Base-by-base conservation (phyloP, 768 basidiomycete genomes). In the Termitomyces sp. region DNA sequence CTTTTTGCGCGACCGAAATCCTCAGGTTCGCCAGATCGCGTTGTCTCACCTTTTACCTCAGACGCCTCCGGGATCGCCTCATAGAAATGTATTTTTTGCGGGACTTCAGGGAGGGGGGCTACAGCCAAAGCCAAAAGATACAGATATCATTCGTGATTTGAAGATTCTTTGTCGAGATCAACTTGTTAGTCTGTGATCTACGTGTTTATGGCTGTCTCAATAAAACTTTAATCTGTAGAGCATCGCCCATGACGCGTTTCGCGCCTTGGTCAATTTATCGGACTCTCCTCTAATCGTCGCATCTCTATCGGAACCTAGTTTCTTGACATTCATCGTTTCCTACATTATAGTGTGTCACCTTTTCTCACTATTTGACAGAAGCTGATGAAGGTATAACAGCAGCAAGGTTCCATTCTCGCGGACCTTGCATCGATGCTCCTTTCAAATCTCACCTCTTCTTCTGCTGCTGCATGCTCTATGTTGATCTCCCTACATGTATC, bases 371-470 rank as follows among this genome's bases (percentile, higher is more conserved):
- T 38, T 40, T 10, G 24, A 42, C 18, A 52, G 26, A 46, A 40
- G 26, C 48, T 64, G n/a, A 64, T 35, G 16, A 48, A 46, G n/a
- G 42, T 26, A 48, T 16, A 42, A 9, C 64, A 98, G 94, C 90
- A 94, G 71, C 88, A 92, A n/a, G 84, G 88, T 59, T 86, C 95
- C 10, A 85, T 88, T 57, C 87, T 98, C 28, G 93, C 94, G 35
- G 95, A 98, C 76, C 84, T 98, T 20, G 93, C 94, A 3, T 82
- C 92, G n/a, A 98, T 98, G 96, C 78, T 98, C 1, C 80, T 98
- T 10, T 96, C 94, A n/a, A 98, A 98, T 73, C 75, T 97, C 35
- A 90, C 93, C 9, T 81, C 89, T 5, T 81, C 89, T 5, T 86
- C 90, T 45, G 78, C 89, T 2, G 72, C 80, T 0, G 81, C 89